Base-by-base conservation (phyloP, 225 moss, liverwort and hornwort genomes). In the Lunularia cruciata region DNA sequence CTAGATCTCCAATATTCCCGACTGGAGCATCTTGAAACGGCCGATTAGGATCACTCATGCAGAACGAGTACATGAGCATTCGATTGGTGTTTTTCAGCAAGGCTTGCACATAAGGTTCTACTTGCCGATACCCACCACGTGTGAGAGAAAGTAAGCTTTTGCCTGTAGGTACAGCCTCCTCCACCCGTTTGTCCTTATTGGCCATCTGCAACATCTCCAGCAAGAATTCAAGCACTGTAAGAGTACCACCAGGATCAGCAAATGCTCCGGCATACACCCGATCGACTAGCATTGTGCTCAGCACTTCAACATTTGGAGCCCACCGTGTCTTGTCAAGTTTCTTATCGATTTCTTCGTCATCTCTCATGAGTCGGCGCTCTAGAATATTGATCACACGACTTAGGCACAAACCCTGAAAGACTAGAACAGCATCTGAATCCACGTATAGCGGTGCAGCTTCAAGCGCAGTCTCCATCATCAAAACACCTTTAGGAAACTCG, bases 371-470 rank as follows among this genome's bases (percentile, higher is more conserved):
- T 60, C 91, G 85, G 19, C 98, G 83, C 59, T 98, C 93, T 28
- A 93, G 73, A 76, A 89, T 85, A 66, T 86, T 98, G 57, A 98
- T 77, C 74, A 98, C 85, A 26, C 98, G 91, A 47, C 89, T 83
- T 79, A 98, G 84, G 75, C 98, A 98, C 32, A 98, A 78, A 43
- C 98, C 98, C 76, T 98, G 98, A 40, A 98, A 98, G 70, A 84
- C 75, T 66, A 98, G 85, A 75, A 91, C 78, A 32, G 85, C 81
- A 33, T 88, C 89, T 48, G 90, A 83, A 73, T 90, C 91, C 63
- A 86, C 83, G 74, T 77, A 88, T 3, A 93, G 79, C 64, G 98
- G 98, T 67, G 83, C 98, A 69, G 98, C 93, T 83, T 98, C 98
- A 36, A 93, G 57, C 42, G 93, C 84, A 77, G 88, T 72, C 77